A percentile compares a stretch with the other conserved stretches of the same genome.
These are phyloP conservation scores for Tetratostichococcus sp. DNA, from an alignment of 139 green algal species.

Conservation along the genomic window DNA sequence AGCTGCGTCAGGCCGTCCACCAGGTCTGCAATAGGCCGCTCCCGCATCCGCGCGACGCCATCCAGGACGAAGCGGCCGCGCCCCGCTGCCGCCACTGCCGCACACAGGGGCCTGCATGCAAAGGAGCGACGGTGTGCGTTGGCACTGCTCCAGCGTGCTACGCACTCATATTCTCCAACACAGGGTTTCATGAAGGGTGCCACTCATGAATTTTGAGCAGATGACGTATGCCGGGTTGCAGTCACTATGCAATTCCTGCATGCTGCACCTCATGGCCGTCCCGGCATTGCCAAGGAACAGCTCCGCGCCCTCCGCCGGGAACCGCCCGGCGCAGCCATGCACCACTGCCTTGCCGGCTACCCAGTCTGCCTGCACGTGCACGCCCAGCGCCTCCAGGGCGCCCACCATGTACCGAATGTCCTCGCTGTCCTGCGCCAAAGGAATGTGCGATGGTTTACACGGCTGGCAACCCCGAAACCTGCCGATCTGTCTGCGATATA, in stretches of 20 bases:
- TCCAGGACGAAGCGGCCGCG: slow-evolving; percentile 83
- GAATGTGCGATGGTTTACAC: too few relatives aligned
- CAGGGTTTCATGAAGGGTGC: too few relatives aligned
- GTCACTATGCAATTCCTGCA: too few relatives aligned
- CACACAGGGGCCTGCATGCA: slow-evolving; percentile 76
- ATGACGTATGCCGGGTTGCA: too few relatives aligned
- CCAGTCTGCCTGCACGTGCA: slow-evolving; percentile 84
- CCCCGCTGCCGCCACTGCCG: slow-evolving; percentile 91
- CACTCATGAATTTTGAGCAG: too few relatives aligned
- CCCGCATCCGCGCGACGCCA: slow-evolving; percentile 88
- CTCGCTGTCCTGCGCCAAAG: slow-evolving; percentile 80
- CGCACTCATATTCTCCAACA: too few relatives aligned
- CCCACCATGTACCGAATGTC: slow-evolving; percentile 95
- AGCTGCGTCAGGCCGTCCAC: slow-evolving; percentile 90
- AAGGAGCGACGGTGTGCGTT: too few relatives aligned
- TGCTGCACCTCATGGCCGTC: slow-evolving; percentile 97
- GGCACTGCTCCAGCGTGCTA: too few relatives aligned
- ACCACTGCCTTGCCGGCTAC: slow-evolving; percentile 61
- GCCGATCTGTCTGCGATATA: too few relatives aligned
- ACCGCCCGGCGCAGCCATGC: slow-evolving; percentile 81
- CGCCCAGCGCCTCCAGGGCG: slow-evolving; percentile 82
- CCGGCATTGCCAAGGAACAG: slow-evolving; percentile 98
- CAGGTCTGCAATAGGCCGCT: slow-evolving; percentile 90
- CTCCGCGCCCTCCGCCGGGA: slow-evolving; percentile 59
- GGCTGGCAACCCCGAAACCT: too few relatives aligned